Conservation (phyloP, 2,329 filamentous ascomycete species). For the Cladosporium colombiae region DNA sequence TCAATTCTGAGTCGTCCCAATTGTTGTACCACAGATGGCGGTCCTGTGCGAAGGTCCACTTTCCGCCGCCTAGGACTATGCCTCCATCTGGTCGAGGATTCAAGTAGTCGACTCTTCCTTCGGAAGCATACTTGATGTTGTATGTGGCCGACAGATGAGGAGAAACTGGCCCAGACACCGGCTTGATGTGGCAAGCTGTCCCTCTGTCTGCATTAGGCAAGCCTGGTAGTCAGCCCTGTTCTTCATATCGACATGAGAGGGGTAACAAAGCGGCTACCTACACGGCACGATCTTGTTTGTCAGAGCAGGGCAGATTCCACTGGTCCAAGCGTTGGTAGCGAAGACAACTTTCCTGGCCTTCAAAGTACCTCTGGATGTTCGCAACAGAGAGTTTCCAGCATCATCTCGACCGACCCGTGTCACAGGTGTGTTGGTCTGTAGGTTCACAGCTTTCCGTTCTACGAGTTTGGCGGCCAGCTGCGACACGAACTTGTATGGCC, state of each 20-base stretch:
- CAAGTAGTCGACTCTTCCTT: constrained; percentile 39
- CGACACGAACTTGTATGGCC: constrained; percentile 35
- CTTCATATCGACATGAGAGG: not conserved
- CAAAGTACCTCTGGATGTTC: constrained; percentile 21
- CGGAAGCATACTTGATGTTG: constrained; percentile 27
- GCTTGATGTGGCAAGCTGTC: constrained; percentile 52
- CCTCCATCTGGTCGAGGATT: constrained; percentile 49
- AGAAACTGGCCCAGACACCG: constrained; percentile 1
- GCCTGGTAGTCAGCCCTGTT: not conserved
- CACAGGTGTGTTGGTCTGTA: not conserved
- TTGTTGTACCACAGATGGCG: not conserved
- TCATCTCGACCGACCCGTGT: not conserved
- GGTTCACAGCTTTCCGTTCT: constrained; percentile 13
- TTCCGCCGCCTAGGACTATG: constrained; percentile 49
- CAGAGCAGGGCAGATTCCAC: constrained; percentile 37
- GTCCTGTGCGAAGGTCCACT: constrained; percentile 39
- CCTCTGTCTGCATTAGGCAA: constrained; percentile 22
- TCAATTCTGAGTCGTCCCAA: constrained; percentile 33
- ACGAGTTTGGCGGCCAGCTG: constrained; percentile 29
- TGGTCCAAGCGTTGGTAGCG: constrained; percentile 32
- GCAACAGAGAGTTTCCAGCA: not conserved
- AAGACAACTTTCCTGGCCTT: constrained; percentile 38
- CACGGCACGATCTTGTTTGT: constrained; percentile 35
- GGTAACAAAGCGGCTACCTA: not conserved
- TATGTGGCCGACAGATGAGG: constrained; percentile 35